Percentiles rank a stretch among this genome's conserved stretches.
These are phyloP conservation scores for Yamadazyma trypodendri DNA, from an alignment of 1,139 yeast genomes.

Conservation along the genomic window DNA sequence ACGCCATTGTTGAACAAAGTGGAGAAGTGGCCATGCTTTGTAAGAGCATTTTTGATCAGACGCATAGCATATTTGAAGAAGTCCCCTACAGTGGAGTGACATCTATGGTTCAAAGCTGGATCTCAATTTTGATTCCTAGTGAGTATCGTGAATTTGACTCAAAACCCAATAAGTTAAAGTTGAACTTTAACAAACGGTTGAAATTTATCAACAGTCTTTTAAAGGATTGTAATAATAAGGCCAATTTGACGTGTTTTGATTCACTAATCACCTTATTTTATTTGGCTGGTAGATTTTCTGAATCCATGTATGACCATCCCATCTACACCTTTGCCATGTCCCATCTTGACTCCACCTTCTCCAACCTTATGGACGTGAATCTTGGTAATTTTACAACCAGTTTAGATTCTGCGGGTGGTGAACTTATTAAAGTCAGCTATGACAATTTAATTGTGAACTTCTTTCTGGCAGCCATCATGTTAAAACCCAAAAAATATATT, in stretches of 20 bases:
- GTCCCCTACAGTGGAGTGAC: constrained; percentile 21
- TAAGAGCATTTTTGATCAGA: constrained; percentile 34
- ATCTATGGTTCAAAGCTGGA: constrained; percentile 36
- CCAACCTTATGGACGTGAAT: constrained; percentile 21
- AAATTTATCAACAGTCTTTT: constrained; percentile 33
- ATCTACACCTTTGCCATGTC: constrained; percentile 41
- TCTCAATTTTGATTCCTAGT: constrained; percentile 32
- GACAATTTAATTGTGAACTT: constrained; percentile 35
- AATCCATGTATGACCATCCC: constrained; percentile 31
- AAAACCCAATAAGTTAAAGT: constrained; percentile 32
- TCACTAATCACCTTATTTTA: constrained; percentile 41
- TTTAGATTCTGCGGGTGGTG: constrained; percentile 13
- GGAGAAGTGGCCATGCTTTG: constrained; percentile 26
- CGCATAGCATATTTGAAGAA: constrained; percentile 34
- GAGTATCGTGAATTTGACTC: constrained; percentile 35
- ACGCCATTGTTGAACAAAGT: constrained; percentile 27
- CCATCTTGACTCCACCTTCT: constrained; percentile 40
- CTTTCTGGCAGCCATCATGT: constrained; percentile 42
- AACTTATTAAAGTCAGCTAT: constrained; percentile 12
- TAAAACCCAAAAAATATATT: constrained; percentile 37
- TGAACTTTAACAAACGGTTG: constrained; percentile 37
- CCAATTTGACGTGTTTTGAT: constrained; percentile 44
- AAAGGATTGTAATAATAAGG: constrained; percentile 32
- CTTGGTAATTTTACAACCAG: constrained; percentile 15
- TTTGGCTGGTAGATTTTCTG: constrained; percentile 39